Conservation (phyloP, 805 yeast species). For the Metschnikowia kunwiensis region DNA sequence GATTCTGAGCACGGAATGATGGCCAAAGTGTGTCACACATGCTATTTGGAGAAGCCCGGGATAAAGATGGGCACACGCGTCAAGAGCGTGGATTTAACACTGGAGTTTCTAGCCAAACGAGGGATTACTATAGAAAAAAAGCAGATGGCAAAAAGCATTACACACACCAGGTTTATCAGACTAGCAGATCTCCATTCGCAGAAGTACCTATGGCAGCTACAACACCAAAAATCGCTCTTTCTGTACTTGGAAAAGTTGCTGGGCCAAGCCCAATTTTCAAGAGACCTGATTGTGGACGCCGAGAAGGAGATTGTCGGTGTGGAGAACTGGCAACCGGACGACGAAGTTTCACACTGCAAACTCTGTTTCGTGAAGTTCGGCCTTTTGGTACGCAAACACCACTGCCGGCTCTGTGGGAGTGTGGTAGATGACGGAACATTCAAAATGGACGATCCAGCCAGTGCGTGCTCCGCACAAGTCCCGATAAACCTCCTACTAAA, state of each 20-base stretch:
- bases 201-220: background rate
- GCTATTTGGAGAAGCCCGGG: constrained; percentile 57
- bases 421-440: constrained; percentile 67
- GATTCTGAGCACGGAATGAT: constrained; percentile 40
- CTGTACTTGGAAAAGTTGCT: constrained; percentile 2
- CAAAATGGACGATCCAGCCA: constrained; percentile 31
- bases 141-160: constrained; percentile 50
- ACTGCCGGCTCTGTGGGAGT: constrained; percentile 84
- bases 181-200: constrained; percentile 30
- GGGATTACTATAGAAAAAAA: constrained; percentile 43
- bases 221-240: background rate
- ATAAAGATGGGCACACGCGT: constrained; percentile 44
- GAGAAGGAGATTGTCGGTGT: constrained; percentile 30
- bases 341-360: constrained; percentile 50
- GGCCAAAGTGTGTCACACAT: constrained; percentile 69
- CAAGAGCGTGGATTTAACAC: constrained; percentile 42
- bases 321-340: constrained; percentile 63
- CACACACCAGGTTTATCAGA: constrained; percentile 57
- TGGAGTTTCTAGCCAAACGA: constrained; percentile 41
- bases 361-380: constrained; percentile 61
- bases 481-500: constrained; percentile 45
- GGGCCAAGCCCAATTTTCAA: constrained; percentile 2
- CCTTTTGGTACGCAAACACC: constrained; percentile 70
- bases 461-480: constrained; percentile 67
- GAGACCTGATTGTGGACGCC: constrained; percentile 11